phyloP scores from a whole-genome alignment of 768 basidiomycete species.

The Suillus hirtellus region DNA sequence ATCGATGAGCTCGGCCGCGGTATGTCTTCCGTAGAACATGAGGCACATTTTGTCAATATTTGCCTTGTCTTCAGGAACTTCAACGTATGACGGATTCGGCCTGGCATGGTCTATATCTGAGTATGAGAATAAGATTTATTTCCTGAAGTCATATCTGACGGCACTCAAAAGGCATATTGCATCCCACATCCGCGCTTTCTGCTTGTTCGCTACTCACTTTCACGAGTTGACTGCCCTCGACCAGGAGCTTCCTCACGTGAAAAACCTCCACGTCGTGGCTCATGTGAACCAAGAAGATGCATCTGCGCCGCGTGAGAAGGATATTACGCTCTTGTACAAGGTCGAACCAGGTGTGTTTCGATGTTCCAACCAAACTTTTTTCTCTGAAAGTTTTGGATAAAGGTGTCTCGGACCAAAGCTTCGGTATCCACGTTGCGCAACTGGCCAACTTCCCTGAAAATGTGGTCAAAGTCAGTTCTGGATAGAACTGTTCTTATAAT shows the following conservation, averaged over 20 bases:
- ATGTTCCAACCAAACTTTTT: background rate
- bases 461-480: conserved; percentile 71
- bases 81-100: conserved; percentile 97
- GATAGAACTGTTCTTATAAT: background rate
- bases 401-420: conserved; percentile 96
- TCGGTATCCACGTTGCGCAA: conserved; percentile 96
- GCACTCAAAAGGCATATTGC: conserved; percentile 77
- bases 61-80: conserved; percentile 64
- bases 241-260: conserved; percentile 82
- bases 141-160: background rate
- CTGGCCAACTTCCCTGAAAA: conserved; percentile 97
- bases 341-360: conserved; percentile 67
- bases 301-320: conserved; percentile 49
- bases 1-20: conserved; percentile 97
- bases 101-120: conserved; percentile 99
- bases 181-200: conserved; percentile 88
- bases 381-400: conserved; percentile 6
- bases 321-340: conserved; percentile 81
- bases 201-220: conserved; percentile 97
- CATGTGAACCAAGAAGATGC: conserved; percentile 65
- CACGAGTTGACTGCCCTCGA: conserved; percentile 94
- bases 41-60: background rate
- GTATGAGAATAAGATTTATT: conserved; percentile 42
- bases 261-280: conserved; percentile 94
- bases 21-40: conserved; percentile 25